phyloP scores from a whole-genome alignment of 768 basidiomycete genomes.

The Boletus reticuloceps region DNA sequence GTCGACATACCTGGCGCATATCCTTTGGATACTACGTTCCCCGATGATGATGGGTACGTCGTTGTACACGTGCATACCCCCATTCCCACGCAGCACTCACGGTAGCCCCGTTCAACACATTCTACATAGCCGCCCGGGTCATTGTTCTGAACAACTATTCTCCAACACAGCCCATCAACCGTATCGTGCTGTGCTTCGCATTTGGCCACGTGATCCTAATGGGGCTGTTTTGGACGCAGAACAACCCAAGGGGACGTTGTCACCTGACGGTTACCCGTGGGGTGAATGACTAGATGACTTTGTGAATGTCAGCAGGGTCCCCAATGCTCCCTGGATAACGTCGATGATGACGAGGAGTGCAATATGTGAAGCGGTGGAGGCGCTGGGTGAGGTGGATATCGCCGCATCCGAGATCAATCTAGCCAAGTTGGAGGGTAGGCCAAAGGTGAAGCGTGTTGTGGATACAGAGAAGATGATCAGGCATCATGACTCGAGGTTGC shows the following conservation, averaged over 20 bases:
- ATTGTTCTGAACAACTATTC: background rate
- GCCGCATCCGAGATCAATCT: constrained; percentile 19
- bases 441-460: constrained; percentile 14
- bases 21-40: no score
- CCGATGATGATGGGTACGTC: no score
- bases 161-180: constrained; percentile 2
- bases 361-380: constrained; percentile 9
- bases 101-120: no score
- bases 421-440: constrained; percentile 22
- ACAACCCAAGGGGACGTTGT: constrained; percentile 10
- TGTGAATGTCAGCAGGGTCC: constrained; percentile 10
- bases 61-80: no score
- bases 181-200: constrained; percentile 17
- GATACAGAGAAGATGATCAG: constrained; percentile 16
- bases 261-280: constrained; percentile 24
- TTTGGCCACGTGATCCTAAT: constrained; percentile 25
- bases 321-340: accelerated
- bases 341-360: constrained; percentile 21
- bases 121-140: constrained; percentile 1
- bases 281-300: constrained; percentile 28
- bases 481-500: background rate
- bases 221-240: constrained; percentile 7
- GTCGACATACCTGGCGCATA: no score
- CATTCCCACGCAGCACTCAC: no score
- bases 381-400: constrained; percentile 13